Percentiles rank a stretch among this genome's conserved stretches.
Conservation (phyloP, 441 rosid genomes). For the Mallotus japonicus region DNA sequence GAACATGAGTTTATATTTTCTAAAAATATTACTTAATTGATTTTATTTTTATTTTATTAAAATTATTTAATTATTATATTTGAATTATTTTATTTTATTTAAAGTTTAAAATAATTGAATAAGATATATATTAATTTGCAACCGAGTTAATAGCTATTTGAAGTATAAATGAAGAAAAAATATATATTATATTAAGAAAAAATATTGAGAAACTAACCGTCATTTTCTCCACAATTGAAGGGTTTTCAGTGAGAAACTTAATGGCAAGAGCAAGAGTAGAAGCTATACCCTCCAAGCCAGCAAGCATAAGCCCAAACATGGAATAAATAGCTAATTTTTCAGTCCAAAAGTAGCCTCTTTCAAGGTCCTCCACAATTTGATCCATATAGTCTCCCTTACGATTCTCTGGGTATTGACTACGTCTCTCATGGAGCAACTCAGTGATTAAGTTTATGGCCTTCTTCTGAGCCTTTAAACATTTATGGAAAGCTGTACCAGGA, state of each 20-base stretch:
- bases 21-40: too few relatives aligned
- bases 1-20: too few relatives aligned
- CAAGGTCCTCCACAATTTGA: conserved; percentile 24
- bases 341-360: conserved; percentile 9
- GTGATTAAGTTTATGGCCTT: conserved; percentile 5
- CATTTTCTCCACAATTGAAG: conserved; percentile 12
- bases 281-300: conserved; percentile 23
- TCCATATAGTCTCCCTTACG: conserved; percentile 20
- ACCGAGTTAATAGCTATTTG: too few relatives aligned
- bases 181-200: neutral
- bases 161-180: neutral
- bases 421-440: conserved; percentile 5
- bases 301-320: conserved; percentile 25
- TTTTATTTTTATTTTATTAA: too few relatives aligned
- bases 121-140: too few relatives aligned
- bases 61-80: too few relatives aligned
- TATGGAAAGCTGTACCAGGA: conserved; percentile 21
- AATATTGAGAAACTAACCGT: conserved; percentile 1
- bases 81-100: too few relatives aligned
- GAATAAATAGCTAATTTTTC: neutral
- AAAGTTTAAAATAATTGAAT: too few relatives aligned
- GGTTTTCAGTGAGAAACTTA: conserved; percentile 17
- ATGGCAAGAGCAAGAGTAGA: conserved; percentile 16
- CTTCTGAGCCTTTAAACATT: conserved; percentile 22
- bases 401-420: neutral